Base-by-base conservation (phyloP, 495 filamentous ascomycete genomes). In the Wilcoxina mikolae region DNA sequence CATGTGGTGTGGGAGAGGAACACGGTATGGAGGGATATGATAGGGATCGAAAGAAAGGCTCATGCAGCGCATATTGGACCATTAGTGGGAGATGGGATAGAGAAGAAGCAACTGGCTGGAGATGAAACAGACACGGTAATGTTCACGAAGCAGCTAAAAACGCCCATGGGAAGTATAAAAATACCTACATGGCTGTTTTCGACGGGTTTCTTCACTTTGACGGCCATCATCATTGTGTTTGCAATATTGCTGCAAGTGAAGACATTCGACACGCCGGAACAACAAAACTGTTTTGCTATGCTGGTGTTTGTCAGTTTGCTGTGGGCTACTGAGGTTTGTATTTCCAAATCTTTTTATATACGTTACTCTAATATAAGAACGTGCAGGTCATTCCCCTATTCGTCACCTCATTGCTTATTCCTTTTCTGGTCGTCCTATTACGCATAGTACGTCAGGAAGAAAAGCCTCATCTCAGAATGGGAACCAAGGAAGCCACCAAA, bases 1-100 rank as follows among this genome's bases (percentile, higher is more conserved):
- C 91, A 99, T 71, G 90, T 99, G 17, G 88, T 96, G 28, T 99
- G 93, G 93, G 91, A 99, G 64, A 77, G 91, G 44, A 99, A 99
- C 60, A 99, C 91, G 0, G 91, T 99, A 3, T 99, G 91, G 91
- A 74, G 93, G 67, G 91, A 99, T 58, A 90, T 99, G 79, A 99
- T 99, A 64, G 91, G 90, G 52, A 86, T 99, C 57, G 91, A 99
- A 71, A 76, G 91, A 22, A 91, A 94, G 71, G 87, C 88, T 3
- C 88, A 99, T 68, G 91, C 89, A 22, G 91, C 90, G 11, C 94
- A 89, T 56, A 76, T 99, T 57, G 93, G 80, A 55, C 87, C 87
- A 4, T 74, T 98, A 44, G 76, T 78, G 4, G 83, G 85, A 27
- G 69, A 69, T 2, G 85, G 93, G 54, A 80, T 80, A 11, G 68